phyloP scores from a whole-genome alignment of 192 early-diverging fungal genomes.

The Umbelopsis ramanniana region DNA sequence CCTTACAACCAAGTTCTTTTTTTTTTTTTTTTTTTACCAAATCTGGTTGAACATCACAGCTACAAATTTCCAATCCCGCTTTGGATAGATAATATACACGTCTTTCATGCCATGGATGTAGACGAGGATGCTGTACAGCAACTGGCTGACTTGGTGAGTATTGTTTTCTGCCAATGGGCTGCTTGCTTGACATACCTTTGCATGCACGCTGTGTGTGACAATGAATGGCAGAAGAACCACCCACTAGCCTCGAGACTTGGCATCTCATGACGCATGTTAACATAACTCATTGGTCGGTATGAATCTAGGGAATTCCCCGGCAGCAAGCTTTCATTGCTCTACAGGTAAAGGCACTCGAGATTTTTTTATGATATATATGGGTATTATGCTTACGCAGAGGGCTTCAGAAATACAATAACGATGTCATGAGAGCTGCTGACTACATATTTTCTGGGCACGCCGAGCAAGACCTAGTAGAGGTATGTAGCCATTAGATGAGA shows the following conservation, averaged over 20 bases:
- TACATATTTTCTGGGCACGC: slow-evolving; percentile 42
- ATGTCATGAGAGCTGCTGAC: slow-evolving; percentile 43
- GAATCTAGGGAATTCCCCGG: background rate
- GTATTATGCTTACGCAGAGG: background rate
- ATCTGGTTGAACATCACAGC: no score
- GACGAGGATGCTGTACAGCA: slow-evolving; percentile 19
- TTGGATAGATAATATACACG: background rate
- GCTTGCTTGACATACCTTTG: background rate
- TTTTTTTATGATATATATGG: background rate
- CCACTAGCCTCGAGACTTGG: background rate
- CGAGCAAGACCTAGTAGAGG: slow-evolving; percentile 27
- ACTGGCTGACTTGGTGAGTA: background rate
- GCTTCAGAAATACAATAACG: slow-evolving; percentile 41
- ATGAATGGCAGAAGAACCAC: background rate
- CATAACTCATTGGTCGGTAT: background rate
- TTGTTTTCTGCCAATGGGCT: background rate
- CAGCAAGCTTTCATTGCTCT: slow-evolving; percentile 1
- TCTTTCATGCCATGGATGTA: slow-evolving; percentile 20
- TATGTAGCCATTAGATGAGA: background rate
- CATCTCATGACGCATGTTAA: background rate
- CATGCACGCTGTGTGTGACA: background rate
- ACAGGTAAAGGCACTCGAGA: background rate
- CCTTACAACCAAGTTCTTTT: no score
- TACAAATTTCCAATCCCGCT: no score
- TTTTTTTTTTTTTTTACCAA: no score